Conservation (phyloP, 2,329 filamentous ascomycete genomes). For the Paracoccidioides brasiliensis region DNA sequence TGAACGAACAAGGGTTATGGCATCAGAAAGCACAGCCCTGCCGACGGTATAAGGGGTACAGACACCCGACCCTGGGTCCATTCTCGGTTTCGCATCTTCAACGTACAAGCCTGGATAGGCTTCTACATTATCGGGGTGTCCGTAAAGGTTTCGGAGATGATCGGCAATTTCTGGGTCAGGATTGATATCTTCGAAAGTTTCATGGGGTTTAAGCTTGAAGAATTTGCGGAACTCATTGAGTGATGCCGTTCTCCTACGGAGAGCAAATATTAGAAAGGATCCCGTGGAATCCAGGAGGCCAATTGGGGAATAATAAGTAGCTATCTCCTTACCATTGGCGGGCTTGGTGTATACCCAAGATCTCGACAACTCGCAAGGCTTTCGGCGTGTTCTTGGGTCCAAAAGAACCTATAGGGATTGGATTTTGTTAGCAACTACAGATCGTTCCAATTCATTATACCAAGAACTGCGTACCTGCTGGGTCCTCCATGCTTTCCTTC, state of each 20-base stretch:
- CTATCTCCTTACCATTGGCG: conserved; percentile 45
- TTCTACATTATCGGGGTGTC: conserved; percentile 53
- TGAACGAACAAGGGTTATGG: conserved; percentile 29
- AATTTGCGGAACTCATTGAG: conserved; percentile 47
- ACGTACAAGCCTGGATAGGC: conserved; percentile 53
- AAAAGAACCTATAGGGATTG: conserved; percentile 39
- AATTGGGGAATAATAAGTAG: not conserved
- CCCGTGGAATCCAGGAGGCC: not conserved
- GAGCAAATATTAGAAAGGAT: not conserved
- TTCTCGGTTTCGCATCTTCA: conserved; percentile 24
- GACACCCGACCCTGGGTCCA: conserved; percentile 23
- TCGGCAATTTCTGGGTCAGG: conserved; percentile 42
- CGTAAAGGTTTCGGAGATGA: conserved; percentile 45
- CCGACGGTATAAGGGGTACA: conserved; percentile 26
- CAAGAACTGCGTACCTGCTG: conserved; percentile 35
- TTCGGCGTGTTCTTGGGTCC: conserved; percentile 58
- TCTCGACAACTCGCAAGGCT: conserved; percentile 60
- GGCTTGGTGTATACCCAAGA: conserved; percentile 64
- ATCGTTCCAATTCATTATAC: not conserved
- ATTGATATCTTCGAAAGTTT: conserved; percentile 46
- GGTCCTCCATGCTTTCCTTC: conserved; percentile 51
- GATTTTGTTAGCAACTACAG: not conserved
- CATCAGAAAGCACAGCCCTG: conserved; percentile 29
- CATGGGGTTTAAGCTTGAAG: conserved; percentile 46
- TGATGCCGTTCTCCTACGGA: conserved; percentile 18